Evolutionary conservation across 768 basidiomycete genomes (phyloP), one percentile per base, ranked within the genome.

Genomic region (Chlorophyllum brunneum): DNA sequence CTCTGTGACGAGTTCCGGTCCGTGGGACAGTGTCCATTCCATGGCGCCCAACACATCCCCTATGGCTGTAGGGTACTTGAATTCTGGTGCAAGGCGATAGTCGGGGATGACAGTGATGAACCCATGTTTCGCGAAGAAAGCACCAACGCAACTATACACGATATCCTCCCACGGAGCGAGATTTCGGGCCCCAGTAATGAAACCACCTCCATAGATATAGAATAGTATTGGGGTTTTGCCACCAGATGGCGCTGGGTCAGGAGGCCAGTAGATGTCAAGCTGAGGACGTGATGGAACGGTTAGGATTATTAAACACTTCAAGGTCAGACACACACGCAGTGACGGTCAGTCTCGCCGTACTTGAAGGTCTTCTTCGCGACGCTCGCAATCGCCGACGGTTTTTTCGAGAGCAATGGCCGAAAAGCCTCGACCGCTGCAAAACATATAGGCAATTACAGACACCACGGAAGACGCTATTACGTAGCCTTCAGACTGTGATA

Each of bases 201-300:
- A 85, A 2, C 85, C 83, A 1, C 86, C 86, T 1, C 86, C 86
- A 55, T 88, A 87, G 36, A 81, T 54, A 65, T 78, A 86, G 63
- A 87, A 77, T 22, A 87, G 65, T 18, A 86, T 68, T 0, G 81
- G 81, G 0, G 74, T 67, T 67, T 50, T 63, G 61, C 20, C 59
- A 59, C 16, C 53, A 48, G 5, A 61, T 58, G 9, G 60, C 53
- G 4, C 62, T 43, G 2, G 67, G 31, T 68, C 56, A 2, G 62
- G 48, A 0, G 82, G 85, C 58, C 83, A 86, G 62, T 86, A 88
- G 0, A 86, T 69, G 57, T 87, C 86, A 27, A 87, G 74, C 84
- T 88, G 54, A n/a, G n/a, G n/a, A n/a, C 22, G 26, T 2, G 36
- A 4, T 31, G 31, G n/a, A 36, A 20, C 9, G 33, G 10, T 5